Conservation (phyloP, 108 stramenopile genomes). For the Cylindrotheca fusiformis region DNA sequence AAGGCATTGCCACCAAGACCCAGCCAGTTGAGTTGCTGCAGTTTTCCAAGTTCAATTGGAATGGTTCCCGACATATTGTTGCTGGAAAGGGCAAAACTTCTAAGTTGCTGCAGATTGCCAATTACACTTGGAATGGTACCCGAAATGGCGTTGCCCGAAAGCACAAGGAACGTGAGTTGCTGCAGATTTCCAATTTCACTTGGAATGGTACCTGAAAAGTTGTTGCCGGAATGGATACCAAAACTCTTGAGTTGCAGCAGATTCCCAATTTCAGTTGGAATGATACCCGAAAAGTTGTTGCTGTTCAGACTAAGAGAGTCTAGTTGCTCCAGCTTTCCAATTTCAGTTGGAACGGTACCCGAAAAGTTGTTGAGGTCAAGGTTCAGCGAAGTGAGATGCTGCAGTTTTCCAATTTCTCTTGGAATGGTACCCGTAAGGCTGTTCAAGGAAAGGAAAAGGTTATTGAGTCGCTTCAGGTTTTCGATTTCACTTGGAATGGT, state of each 20-base stretch:
- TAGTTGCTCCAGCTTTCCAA: conserved; percentile 30
- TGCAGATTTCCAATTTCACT: too few species aligned
- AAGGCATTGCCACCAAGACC: too few species aligned
- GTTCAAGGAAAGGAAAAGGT: conserved; percentile 2
- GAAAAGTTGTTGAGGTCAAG: conserved; percentile 21
- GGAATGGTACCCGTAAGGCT: conserved; percentile 39
- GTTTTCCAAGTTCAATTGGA: too few species aligned
- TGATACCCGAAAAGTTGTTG: conserved; percentile 24
- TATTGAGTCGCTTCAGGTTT: neutral
- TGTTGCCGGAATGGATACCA: conserved; percentile 4
- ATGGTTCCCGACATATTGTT: too few species aligned
- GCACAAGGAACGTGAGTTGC: too few species aligned
- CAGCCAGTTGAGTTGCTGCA: too few species aligned
- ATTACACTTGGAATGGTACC: too few species aligned
- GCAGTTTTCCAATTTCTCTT: conserved; percentile 12
- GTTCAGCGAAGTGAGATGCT: conserved; percentile 31
- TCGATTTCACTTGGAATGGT: conserved; percentile 21
- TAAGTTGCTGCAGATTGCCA: too few species aligned
- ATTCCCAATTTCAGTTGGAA: conserved; percentile 28
- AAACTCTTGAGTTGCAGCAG: too few species aligned
- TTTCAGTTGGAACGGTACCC: conserved; percentile 28
- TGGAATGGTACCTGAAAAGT: too few species aligned
- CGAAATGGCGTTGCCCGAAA: too few species aligned
- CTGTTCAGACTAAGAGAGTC: conserved; percentile 16
- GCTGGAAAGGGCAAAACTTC: too few species aligned